A percentile compares a stretch with the other conserved stretches of the same genome.
These are phyloP conservation scores for Calocera viscosa DNA, from an alignment of 768 basidiomycete genomes.

Conservation along the genomic window DNA sequence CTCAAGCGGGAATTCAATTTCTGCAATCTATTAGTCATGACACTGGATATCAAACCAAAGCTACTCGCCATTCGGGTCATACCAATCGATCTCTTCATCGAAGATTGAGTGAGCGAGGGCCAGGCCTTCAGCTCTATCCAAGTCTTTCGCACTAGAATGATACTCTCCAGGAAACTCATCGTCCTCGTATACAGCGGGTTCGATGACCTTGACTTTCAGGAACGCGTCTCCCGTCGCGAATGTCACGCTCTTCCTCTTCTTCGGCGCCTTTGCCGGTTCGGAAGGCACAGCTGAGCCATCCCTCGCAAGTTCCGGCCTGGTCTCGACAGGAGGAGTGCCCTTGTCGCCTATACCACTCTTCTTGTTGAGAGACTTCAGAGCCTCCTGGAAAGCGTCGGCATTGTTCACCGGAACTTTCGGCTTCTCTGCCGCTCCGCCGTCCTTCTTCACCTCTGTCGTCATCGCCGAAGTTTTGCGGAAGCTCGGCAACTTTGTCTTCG, in stretches of 20 bases:
- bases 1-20: constrained; percentile 49
- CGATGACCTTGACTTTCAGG: constrained; percentile 65
- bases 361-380: constrained; percentile 61
- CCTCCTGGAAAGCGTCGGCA: constrained; percentile 69
- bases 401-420: constrained; percentile 45
- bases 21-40: constrained; percentile 31
- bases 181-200: constrained; percentile 79
- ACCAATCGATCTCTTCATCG: constrained; percentile 79
- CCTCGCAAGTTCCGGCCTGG: constrained; percentile 8
- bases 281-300: constrained; percentile 11
- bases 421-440: constrained; percentile 33
- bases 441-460: constrained; percentile 35
- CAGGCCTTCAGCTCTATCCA: constrained; percentile 79
- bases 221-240: constrained; percentile 67
- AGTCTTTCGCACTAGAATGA: constrained; percentile 50
- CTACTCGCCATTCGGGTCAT: constrained; percentile 62
- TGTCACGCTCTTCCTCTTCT: constrained; percentile 64
- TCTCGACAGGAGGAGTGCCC: background rate
- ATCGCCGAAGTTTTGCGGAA: constrained; percentile 54
- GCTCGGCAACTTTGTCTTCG: constrained; percentile 68
- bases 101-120: constrained; percentile 60
- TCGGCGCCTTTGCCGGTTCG: constrained; percentile 30
- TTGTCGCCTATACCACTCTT: constrained; percentile 15
- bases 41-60: constrained; percentile 15
- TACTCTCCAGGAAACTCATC: constrained; percentile 44